phyloP scores from a whole-genome alignment of 371 early-diverging fungal genomes.

The Lichtheimia corymbifera region DNA sequence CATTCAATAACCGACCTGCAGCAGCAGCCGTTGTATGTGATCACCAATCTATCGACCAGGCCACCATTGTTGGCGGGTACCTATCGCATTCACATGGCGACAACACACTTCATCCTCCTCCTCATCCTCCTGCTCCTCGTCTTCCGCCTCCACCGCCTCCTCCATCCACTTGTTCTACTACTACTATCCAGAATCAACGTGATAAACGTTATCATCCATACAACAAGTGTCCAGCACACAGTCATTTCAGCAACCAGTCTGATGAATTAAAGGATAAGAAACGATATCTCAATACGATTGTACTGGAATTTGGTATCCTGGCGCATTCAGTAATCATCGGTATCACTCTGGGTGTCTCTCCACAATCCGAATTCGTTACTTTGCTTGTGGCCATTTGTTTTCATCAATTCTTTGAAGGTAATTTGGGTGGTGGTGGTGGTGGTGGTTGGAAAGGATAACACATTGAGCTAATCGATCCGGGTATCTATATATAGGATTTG shows the following conservation, averaged over 20 bases:
- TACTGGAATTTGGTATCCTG: conserved; percentile 80
- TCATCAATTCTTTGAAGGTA: conserved; percentile 62
- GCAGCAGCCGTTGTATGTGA: too few relatives aligned
- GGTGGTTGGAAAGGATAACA: too few relatives aligned
- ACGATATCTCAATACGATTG: conserved; percentile 13
- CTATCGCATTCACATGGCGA: too few relatives aligned
- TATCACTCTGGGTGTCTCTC: conserved; percentile 54
- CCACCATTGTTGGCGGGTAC: too few relatives aligned
- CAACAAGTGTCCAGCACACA: conserved; percentile 2
- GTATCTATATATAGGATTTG: conserved; percentile 59
- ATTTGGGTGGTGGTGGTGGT: conserved; percentile 64
- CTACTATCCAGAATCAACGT: background rate
- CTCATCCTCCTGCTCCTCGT: too few relatives aligned
- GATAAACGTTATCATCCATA: background rate
- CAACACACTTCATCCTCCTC: too few relatives aligned
- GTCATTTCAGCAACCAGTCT: background rate
- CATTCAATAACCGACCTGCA: background rate
- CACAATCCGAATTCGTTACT: conserved; percentile 31
- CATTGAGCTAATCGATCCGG: too few relatives aligned
- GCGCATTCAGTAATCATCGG: conserved; percentile 85
- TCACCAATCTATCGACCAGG: too few relatives aligned
- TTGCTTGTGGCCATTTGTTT: conserved; percentile 77
- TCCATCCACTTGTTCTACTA: too few relatives aligned
- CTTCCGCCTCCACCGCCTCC: too few relatives aligned
- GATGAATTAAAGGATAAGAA: conserved; percentile 8